These are phyloP conservation scores for Peronospora destructor DNA, from an alignment of 352 stramenopile species.

Conservation along the genomic window DNA sequence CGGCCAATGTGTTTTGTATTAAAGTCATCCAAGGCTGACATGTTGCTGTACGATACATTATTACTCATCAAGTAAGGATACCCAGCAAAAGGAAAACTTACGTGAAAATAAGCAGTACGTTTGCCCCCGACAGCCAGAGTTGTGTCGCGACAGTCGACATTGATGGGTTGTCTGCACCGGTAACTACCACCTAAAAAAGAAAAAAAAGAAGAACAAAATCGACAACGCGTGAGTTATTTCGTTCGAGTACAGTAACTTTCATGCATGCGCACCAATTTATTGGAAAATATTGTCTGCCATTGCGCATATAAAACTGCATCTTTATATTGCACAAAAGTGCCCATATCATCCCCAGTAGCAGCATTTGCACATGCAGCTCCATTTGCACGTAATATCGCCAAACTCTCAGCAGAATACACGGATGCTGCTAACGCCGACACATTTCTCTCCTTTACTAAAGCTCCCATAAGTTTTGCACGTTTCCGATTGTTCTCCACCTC, in stretches of 20 bases:
- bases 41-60: constrained; percentile 23
- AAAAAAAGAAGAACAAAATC: background rate
- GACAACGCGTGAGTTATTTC: background rate
- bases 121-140: constrained; percentile 59
- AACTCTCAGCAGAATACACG: constrained; percentile 21
- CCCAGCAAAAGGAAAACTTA: constrained; percentile 24
- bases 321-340: constrained; percentile 21
- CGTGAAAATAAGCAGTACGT: constrained; percentile 59
- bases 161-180: constrained; percentile 42
- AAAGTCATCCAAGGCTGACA: constrained; percentile 43
- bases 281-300: constrained; percentile 37
- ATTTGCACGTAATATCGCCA: constrained; percentile 14
- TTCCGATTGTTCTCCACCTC: constrained; percentile 24
- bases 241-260: background rate
- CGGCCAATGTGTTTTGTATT: constrained; percentile 47
- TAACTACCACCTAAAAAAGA: constrained; percentile 50
- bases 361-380: constrained; percentile 8
- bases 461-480: constrained; percentile 14
- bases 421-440: constrained; percentile 6
- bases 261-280: constrained; percentile 45
- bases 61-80: constrained; percentile 1
- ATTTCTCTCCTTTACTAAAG: constrained; percentile 7
- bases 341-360: background rate
- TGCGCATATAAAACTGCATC: constrained; percentile 20
- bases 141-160: constrained; percentile 49